phyloP scores from a whole-genome alignment of 208 protist genomes.

The Borovskyia barvae region DNA sequence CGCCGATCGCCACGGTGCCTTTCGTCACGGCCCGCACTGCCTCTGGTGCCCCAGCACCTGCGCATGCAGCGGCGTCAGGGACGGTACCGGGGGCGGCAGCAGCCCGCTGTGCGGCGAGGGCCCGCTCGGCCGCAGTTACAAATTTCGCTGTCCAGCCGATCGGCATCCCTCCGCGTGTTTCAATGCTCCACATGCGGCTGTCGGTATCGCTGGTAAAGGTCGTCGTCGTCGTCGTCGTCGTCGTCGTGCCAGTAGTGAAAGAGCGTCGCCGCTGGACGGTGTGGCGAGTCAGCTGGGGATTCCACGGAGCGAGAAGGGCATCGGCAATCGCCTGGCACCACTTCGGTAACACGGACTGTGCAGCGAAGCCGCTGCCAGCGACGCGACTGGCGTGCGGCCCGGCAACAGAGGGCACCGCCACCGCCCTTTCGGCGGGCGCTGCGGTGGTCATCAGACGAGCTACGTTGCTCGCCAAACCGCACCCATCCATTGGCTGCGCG shows the following conservation, averaged over 20 bases:
- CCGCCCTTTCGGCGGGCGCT: not conserved
- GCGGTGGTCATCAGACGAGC: too few relatives aligned
- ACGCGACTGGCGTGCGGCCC: not conserved
- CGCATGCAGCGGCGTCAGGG: not conserved
- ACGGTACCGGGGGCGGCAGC: not conserved
- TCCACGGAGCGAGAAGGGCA: conserved; percentile 4
- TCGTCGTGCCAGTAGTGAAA: conserved; percentile 5
- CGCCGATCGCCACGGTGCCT: too few relatives aligned
- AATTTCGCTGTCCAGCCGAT: conserved; percentile 21
- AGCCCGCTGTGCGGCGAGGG: not conserved
- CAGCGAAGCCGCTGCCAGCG: not conserved
- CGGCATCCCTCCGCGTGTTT: conserved; percentile 9
- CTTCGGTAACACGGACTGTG: conserved; percentile 3
- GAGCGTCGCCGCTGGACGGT: not conserved
- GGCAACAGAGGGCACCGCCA: not conserved
- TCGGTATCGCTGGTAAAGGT: conserved; percentile 14
- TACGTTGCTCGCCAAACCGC: too few relatives aligned
- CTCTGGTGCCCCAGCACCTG: not conserved
- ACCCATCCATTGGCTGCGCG: not conserved
- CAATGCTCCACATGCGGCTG: conserved; percentile 16
- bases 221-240: conserved; percentile 1
- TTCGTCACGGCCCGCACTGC: not conserved
- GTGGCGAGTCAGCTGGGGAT: not conserved
- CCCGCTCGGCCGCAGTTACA: conserved; percentile 13
- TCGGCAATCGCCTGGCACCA: conserved; percentile 15